Evolutionary conservation across 2,329 filamentous ascomycete species (phyloP), one percentile per base, ranked within the genome.

Genomic region (Aureobasidium sp.): DNA sequence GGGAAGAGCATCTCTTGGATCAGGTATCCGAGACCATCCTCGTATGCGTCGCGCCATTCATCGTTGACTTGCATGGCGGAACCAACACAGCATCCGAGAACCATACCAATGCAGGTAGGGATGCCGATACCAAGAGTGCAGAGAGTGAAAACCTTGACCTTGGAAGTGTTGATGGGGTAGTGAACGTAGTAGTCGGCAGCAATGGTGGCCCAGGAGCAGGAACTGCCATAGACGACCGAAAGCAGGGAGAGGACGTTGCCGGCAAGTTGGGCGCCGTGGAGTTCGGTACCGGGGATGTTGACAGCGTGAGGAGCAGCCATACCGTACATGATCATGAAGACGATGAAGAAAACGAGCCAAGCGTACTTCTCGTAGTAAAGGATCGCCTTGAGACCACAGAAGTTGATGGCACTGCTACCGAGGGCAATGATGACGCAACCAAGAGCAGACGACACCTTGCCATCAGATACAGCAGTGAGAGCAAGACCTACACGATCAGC

Each of bases 291-390:
- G 6, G 66, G 68, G 31, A 64, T 69, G 58, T 76, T 69, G 57
- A 78, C 74, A 10, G 78, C 71, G 57, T 78, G 75, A 7, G 68
- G 69, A 10, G 73, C 77, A 1, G 77, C 74, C 68, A 79, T 70
- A 17, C 75, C 77, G 55, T 79, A 74, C 59, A 81, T 74, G 59
- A 81, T 70, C 61, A 76, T 70, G 65, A 80, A 73, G 37, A 79
- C 72, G 63, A 79, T 73, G 64, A 79, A 73, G 59, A 75, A 77
- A 57, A 74, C 65, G 62, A 78, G 72, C 77, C 77, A 80, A 1
- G 77, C 75, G 62, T 79, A 79, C 59, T 76, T 76, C 68, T 79
- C 78, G 64, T 75, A 79, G 0, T 75, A 70, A 51, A 79, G 68
- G 59, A 80, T 77, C 27, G 76, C 68, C 21, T 70, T 69, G 37